Evolutionary conservation across 176 grass and related monocot species (phyloP).

Genomic region (Juncus effusus): DNA sequence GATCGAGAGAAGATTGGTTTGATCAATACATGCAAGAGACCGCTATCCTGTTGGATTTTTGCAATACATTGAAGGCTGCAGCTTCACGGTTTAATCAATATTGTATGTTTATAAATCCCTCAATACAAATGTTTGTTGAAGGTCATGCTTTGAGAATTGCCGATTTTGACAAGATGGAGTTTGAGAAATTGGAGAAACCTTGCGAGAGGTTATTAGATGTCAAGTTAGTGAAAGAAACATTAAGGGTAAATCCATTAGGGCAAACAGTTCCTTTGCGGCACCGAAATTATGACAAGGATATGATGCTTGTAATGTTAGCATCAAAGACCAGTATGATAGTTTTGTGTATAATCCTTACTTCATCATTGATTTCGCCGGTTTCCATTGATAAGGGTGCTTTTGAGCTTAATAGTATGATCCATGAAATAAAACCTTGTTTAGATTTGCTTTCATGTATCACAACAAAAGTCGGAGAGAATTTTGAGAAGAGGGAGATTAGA

Average conservation of each 20-base stretch:
- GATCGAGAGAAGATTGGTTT: conserved; percentile 45
- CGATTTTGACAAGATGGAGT: conserved; percentile 19
- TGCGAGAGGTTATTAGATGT: conserved; percentile 22
- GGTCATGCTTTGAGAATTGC: conserved; percentile 6
- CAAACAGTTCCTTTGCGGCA: conserved; percentile 14
- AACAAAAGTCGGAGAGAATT: conserved; percentile 30
- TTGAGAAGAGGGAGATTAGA: conserved; percentile 13
- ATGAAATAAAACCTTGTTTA: conserved; percentile 65
- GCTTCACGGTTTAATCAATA: conserved; percentile 55
- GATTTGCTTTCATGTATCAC: conserved; percentile 41
- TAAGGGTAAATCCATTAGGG: conserved; percentile 20
- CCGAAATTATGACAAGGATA: conserved; percentile 29
- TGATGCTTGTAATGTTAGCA: conserved; percentile 61
- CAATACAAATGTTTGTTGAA: conserved; percentile 27
- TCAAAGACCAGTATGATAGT: conserved; percentile 65
- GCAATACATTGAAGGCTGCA: conserved; percentile 76
- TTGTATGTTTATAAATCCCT: conserved; percentile 63
- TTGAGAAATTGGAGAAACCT: conserved; percentile 13
- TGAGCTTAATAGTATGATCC: conserved; percentile 16
- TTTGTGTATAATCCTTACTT: conserved; percentile 55
- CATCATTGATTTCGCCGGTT: conserved; percentile 45
- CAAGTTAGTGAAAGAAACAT: conserved; percentile 35
- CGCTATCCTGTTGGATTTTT: conserved; percentile 72
- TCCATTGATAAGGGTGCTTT: not conserved
- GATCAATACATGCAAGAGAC: conserved; percentile 99